A percentile compares a stretch with the other conserved stretches of the same genome.
phyloP scores from a whole-genome alignment of 768 basidiomycete species.

The Leccinum fibrillosum region DNA sequence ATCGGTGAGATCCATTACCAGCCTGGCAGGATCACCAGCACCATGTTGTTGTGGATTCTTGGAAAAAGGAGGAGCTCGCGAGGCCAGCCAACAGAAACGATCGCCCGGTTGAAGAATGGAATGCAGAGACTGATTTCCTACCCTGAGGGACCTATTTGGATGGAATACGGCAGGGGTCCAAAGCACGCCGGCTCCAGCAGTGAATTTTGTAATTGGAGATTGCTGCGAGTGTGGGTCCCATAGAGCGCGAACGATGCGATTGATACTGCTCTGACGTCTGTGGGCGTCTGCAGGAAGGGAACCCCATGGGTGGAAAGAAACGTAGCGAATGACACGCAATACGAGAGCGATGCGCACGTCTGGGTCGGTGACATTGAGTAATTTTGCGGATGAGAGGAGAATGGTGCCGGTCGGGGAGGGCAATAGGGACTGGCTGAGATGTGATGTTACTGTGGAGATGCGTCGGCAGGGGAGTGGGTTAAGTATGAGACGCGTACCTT shows the following conservation, averaged over 20 bases:
- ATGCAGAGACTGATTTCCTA: slow-evolving; percentile 17
- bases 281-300: slow-evolving; percentile 57
- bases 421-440: slow-evolving; percentile 34
- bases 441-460: slow-evolving; percentile 43
- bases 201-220: slow-evolving; percentile 35
- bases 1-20: slow-evolving; percentile 45
- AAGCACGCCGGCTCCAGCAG: slow-evolving; percentile 58
- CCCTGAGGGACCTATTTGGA: slow-evolving; percentile 16
- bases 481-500: slow-evolving; percentile 35
- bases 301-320: slow-evolving; percentile 79
- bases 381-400: slow-evolving; percentile 38
- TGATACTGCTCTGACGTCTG: slow-evolving; percentile 45
- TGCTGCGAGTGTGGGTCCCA: slow-evolving; percentile 37
- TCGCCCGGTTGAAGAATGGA: slow-evolving; percentile 16
- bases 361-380: slow-evolving; percentile 35
- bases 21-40: slow-evolving; percentile 20
- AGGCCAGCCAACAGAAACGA: slow-evolving; percentile 57
- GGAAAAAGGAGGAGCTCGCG: slow-evolving; percentile 49
- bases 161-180: slow-evolving; percentile 54
- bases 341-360: slow-evolving; percentile 41
- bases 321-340: slow-evolving; percentile 60
- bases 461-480: neutral
- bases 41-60: slow-evolving; percentile 29
- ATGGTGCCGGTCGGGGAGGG: slow-evolving; percentile 51
- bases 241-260: slow-evolving; percentile 46